These are phyloP conservation scores for Trichoderma pleuroti DNA, from an alignment of 2,329 filamentous ascomycete species.

Conservation along the genomic window DNA sequence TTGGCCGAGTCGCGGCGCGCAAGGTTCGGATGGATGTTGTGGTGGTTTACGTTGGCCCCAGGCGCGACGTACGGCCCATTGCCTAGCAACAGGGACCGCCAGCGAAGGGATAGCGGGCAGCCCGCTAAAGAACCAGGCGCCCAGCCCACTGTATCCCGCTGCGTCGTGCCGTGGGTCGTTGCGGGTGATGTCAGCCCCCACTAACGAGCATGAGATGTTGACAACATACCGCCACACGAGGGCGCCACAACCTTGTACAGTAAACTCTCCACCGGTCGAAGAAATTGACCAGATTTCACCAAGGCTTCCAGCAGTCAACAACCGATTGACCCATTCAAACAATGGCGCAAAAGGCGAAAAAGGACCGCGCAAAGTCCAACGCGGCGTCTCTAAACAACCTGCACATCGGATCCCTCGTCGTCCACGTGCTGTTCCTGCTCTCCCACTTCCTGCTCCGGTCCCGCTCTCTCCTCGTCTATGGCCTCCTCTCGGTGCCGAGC, in stretches of 20 bases:
- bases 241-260: neutral
- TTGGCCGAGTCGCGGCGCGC: slow-evolving; percentile 17
- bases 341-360: slow-evolving; percentile 63
- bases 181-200: slow-evolving; percentile 1
- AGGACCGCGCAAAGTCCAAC: slow-evolving; percentile 73
- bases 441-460: slow-evolving; percentile 64
- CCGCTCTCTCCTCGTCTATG: slow-evolving; percentile 65
- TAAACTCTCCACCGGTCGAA: neutral
- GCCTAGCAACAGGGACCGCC: slow-evolving; percentile 28
- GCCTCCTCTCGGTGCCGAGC: slow-evolving; percentile 68
- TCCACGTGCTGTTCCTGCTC: slow-evolving; percentile 73
- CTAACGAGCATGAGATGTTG: neutral
- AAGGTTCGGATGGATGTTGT: slow-evolving; percentile 18
- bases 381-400: slow-evolving; percentile 72
- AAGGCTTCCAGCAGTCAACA: neutral
- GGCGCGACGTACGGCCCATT: slow-evolving; percentile 20
- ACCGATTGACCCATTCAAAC: neutral
- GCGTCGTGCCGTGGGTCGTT: neutral
- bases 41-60: slow-evolving; percentile 18
- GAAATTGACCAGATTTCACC: slow-evolving; percentile 5
- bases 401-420: slow-evolving; percentile 67
- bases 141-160: neutral
- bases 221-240: neutral
- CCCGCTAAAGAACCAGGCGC: neutral
- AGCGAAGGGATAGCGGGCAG: neutral